phyloP scores from a whole-genome alignment of 1,284 basidiomycete genomes.

The Malassezia dermatis region DNA sequence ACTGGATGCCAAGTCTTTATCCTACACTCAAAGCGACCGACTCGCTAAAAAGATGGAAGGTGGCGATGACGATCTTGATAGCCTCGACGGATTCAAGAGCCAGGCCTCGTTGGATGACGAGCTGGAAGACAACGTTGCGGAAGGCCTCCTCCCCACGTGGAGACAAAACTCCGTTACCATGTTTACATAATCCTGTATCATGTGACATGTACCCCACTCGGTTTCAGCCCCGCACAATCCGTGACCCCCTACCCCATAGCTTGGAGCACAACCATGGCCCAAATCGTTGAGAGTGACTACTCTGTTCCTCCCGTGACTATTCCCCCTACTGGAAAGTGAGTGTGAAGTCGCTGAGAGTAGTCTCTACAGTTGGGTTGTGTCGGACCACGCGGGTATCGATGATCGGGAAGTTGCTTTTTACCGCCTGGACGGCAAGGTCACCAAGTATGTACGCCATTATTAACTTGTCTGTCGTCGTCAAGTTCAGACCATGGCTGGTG shows the following conservation, averaged over 20 bases:
- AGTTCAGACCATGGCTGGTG: constrained; percentile 22
- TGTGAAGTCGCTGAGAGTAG: background rate
- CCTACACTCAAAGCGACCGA: constrained; percentile 4
- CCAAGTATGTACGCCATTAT: constrained; percentile 11
- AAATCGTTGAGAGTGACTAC: background rate
- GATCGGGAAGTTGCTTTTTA: background rate
- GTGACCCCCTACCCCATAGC: too few relatives aligned
- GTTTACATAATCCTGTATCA: background rate
- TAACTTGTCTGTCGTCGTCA: constrained; percentile 21
- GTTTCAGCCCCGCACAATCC: background rate
- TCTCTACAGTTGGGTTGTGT: constrained; percentile 10
- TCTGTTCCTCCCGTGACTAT: background rate
- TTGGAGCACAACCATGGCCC: background rate
- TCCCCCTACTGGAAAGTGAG: constrained; percentile 7
- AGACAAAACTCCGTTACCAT: background rate
- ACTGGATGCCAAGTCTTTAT: background rate
- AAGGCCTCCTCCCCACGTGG: background rate
- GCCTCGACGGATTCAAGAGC: constrained; percentile 33
- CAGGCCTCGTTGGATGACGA: constrained; percentile 22
- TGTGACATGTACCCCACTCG: background rate
- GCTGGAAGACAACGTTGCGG: constrained; percentile 19
- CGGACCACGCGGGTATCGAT: background rate
- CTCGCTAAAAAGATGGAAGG: background rate
- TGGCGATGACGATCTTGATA: constrained; percentile 20
- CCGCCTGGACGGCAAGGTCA: constrained; percentile 31